These are phyloP conservation scores for Nevesoporus exiguus DNA, from an alignment of 768 basidiomycete genomes.

Conservation along the genomic window DNA sequence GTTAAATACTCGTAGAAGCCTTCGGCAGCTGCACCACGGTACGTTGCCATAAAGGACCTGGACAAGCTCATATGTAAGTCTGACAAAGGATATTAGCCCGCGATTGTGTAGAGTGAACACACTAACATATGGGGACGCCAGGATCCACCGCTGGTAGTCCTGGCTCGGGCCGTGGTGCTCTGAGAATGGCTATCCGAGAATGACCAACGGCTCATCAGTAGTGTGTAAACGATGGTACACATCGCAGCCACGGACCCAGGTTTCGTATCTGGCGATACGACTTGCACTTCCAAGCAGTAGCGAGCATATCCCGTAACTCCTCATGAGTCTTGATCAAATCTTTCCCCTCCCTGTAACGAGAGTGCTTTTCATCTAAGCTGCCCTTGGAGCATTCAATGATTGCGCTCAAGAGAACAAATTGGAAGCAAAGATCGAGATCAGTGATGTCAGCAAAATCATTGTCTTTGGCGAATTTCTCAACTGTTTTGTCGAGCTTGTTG, in stretches of 20 bases:
- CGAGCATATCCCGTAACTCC: neutral
- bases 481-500: neutral
- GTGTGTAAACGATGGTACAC: neutral
- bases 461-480: neutral
- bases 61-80: neutral
- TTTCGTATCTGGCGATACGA: slow-evolving; percentile 6
- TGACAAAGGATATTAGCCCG: neutral
- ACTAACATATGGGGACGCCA: no score
- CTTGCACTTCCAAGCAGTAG: neutral
- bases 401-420: neutral
- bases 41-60: neutral
- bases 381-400: neutral
- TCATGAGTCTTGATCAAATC: neutral
- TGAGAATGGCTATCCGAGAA: neutral
- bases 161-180: neutral
- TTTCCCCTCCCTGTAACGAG: rapidly evolving
- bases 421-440: neutral
- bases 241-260: neutral
- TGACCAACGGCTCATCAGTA: neutral
- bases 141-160: neutral
- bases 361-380: neutral
- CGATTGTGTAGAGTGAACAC: no score
- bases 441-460: neutral
- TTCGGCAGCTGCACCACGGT: slow-evolving; percentile 4
- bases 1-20: slow-evolving; percentile 20